Percentiles rank a stretch among this genome's conserved stretches.
Conservation (phyloP, 768 basidiomycete species). For the Termitomyces sp. region DNA sequence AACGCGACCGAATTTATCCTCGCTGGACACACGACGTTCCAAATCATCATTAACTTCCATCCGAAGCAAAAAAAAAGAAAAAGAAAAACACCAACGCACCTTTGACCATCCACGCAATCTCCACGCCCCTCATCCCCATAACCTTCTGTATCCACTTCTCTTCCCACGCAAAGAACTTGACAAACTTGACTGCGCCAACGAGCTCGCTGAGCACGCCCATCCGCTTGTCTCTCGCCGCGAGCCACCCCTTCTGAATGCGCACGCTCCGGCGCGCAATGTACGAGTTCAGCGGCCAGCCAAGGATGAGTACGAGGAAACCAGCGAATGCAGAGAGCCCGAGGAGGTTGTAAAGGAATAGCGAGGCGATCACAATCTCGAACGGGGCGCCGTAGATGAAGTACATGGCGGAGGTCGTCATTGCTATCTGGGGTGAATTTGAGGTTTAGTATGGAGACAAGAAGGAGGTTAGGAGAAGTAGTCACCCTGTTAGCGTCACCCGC, state of each 20-base stretch:
- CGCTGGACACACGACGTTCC: slow-evolving; percentile 22
- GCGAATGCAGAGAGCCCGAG: slow-evolving; percentile 64
- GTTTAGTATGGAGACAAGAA: not conserved
- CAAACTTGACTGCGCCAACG: slow-evolving; percentile 70
- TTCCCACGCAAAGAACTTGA: slow-evolving; percentile 85
- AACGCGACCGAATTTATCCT: slow-evolving; percentile 73
- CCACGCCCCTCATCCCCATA: slow-evolving; percentile 56
- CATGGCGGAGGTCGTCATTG: slow-evolving; percentile 45
- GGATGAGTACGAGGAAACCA: slow-evolving; percentile 62
- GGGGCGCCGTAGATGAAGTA: slow-evolving; percentile 76
- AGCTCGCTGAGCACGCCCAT: slow-evolving; percentile 78
- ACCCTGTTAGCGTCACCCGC: slow-evolving; percentile 67
- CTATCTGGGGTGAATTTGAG: slow-evolving; percentile 25
- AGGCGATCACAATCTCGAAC: slow-evolving; percentile 71
- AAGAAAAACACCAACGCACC: slow-evolving; percentile 24
- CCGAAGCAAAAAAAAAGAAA: not conserved
- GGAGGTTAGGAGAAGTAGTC: slow-evolving; percentile 6
- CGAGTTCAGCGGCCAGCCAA: slow-evolving; percentile 71
- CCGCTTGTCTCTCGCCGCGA: slow-evolving; percentile 58
- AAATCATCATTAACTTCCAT: not conserved
- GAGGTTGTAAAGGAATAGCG: slow-evolving; percentile 69
- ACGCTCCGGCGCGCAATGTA: slow-evolving; percentile 55
- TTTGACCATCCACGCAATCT: slow-evolving; percentile 77
- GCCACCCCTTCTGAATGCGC: slow-evolving; percentile 49
- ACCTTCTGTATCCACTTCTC: slow-evolving; percentile 68